Evolutionary conservation across 441 rosid species (phyloP), one percentile per base, ranked within the genome.

Genomic region (Aleurites moluccanus): DNA sequence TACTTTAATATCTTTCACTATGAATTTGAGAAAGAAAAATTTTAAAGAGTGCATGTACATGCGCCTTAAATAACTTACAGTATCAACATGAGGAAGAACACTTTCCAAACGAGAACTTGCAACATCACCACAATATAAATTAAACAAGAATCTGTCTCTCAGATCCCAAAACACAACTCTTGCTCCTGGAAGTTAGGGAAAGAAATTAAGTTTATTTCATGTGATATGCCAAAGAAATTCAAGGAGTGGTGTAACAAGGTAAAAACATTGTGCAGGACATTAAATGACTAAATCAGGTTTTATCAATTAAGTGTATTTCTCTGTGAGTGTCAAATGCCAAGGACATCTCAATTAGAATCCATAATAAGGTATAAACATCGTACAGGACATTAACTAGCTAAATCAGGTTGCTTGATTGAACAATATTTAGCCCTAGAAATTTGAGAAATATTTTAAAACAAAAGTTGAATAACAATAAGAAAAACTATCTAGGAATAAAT

Each of bases 111-210:
- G 98, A 79, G 92, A 80, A 76, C 73, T 86, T 85, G 86, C 96
- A 60, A 96, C 98, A 59, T 79, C 84, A 72, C 88, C 94, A 60
- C 86, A 87, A 81, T 94, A 96, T 80, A 94, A 73, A 72, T 83
- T 85, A 55, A 86, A 83, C 80, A 96, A 86, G 83, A 94, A 89
- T 74, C 75, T 81, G 75, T 91, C 95, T 83, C 93, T 88, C 71
- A 96, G 87, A 82, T 96, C 99, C 98, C 98, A 94, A 80, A 92
- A 94, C 64, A 92, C 88, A 65, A 86, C 87, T 83, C 92, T 90
- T 72, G 92, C 86, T 75, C 99, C 99, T 96, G 70, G 13, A 79
- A 72, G 63, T 78, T 64, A 67, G 11, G 40, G 21, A 76, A 68
- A 38, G 11, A 73, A 69, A 56, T 35, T 60, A 49, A 33, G 65